These are phyloP conservation scores for Torulaspora franciscae DNA, from an alignment of 805 yeast species.

Conservation along the genomic window DNA sequence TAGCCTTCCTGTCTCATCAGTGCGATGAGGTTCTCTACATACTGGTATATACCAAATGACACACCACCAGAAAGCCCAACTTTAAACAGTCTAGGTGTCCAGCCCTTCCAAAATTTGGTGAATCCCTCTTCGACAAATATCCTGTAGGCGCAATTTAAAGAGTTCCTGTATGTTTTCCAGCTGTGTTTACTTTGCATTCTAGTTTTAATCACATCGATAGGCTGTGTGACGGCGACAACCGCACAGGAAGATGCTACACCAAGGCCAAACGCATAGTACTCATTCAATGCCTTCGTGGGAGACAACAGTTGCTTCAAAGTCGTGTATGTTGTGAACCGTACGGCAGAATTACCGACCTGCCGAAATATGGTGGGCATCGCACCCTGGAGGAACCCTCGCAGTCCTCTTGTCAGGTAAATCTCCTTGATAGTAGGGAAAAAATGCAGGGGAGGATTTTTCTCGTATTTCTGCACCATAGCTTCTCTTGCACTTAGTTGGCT, in stretches of 20 bases:
- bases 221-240: conserved; percentile 78
- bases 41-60: conserved; percentile 58
- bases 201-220: conserved; percentile 81
- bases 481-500: conserved; percentile 34
- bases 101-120: conserved; percentile 51
- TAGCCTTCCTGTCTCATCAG: conserved; percentile 21
- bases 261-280: conserved; percentile 36
- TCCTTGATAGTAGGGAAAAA: conserved; percentile 53
- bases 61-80: conserved; percentile 69
- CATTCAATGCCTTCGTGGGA: conserved; percentile 38
- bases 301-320: conserved; percentile 65
- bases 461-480: conserved; percentile 36
- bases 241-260: conserved; percentile 66
- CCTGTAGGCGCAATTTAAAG: conserved; percentile 51
- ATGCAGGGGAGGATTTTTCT: conserved; percentile 50
- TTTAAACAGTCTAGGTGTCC: conserved; percentile 64
- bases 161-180: conserved; percentile 52
- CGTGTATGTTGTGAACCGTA: conserved; percentile 79
- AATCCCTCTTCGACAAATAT: conserved; percentile 45
- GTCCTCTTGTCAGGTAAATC: conserved; percentile 67
- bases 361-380: conserved; percentile 75
- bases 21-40: conserved; percentile 41
- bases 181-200: conserved; percentile 77
- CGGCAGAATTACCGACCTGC: conserved; percentile 73
- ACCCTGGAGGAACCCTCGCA: conserved; percentile 77